Evolutionary conservation across 768 basidiomycete species (phyloP).

Genomic region (Tremella yokohamensis): DNA sequence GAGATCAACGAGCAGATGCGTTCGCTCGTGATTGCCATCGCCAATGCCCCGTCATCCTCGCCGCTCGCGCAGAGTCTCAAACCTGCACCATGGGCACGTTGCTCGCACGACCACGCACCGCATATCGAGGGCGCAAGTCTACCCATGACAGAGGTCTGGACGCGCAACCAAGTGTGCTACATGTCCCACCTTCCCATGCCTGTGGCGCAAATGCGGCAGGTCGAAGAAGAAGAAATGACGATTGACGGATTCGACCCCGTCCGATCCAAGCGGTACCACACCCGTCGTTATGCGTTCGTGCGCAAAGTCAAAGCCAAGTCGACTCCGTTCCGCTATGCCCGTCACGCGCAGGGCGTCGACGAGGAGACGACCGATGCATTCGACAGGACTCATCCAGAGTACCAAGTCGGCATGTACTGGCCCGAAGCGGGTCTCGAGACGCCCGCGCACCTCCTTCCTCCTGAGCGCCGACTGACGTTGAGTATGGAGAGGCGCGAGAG

Average conservation of each 20-base stretch:
- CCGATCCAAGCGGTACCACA: slow-evolving; percentile 41
- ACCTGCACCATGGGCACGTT: slow-evolving; percentile 1
- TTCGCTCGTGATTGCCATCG: neutral
- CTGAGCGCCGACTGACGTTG: too few relatives aligned
- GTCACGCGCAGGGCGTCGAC: slow-evolving; percentile 5
- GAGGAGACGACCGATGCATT: slow-evolving; percentile 14
- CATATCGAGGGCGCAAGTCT: neutral
- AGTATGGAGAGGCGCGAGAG: too few relatives aligned
- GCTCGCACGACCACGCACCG: neutral
- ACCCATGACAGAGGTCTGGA: neutral
- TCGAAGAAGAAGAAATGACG: slow-evolving; percentile 26
- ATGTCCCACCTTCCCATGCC: slow-evolving; percentile 1
- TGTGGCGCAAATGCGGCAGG: neutral
- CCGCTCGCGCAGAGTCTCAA: neutral
- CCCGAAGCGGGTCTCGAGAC: neutral
- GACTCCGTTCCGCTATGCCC: slow-evolving; percentile 36
- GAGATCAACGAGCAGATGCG: slow-evolving; percentile 1
- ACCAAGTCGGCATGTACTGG: neutral
- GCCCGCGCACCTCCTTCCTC: neutral
- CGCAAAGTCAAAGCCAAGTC: slow-evolving; percentile 32
- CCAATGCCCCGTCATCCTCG: neutral
- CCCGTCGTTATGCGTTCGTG: slow-evolving; percentile 39
- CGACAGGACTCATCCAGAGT: neutral
- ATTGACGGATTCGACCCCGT: slow-evolving; percentile 43
- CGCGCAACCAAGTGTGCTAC: neutral